phyloP scores from a whole-genome alignment of 306 rosid genomes.

The Abrus precatorius region DNA sequence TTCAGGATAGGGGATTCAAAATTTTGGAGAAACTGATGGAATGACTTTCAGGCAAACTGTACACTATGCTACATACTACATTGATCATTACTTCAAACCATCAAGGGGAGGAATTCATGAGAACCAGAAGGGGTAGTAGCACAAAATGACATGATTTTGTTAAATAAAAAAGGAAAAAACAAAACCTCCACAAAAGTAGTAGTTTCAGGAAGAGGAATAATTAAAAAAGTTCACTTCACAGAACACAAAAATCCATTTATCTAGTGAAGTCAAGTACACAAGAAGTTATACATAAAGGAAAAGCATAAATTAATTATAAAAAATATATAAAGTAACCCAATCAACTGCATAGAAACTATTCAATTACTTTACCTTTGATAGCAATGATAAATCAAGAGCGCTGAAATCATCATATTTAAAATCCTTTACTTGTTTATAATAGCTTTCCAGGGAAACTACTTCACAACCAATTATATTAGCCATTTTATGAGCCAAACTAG shows the following conservation, averaged over 20 bases:
- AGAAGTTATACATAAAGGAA: slow-evolving; percentile 36
- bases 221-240: slow-evolving; percentile 8
- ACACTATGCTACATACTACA: neutral
- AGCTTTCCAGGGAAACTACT: slow-evolving; percentile 94
- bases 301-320: slow-evolving; percentile 28
- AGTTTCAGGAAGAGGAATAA: slow-evolving; percentile 2
- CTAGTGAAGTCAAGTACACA: neutral
- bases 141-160: slow-evolving; percentile 2
- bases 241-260: slow-evolving; percentile 31
- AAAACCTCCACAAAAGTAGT: neutral
- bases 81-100: slow-evolving; percentile 12
- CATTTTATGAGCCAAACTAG: slow-evolving; percentile 99
- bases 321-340: slow-evolving; percentile 25
- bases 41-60: slow-evolving; percentile 1
- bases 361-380: slow-evolving; percentile 74
- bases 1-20: too few relatives aligned
- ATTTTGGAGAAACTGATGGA: neutral
- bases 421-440: slow-evolving; percentile 89
- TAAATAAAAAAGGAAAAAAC: neutral
- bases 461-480: slow-evolving; percentile 98
- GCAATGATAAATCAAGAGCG: slow-evolving; percentile 84
- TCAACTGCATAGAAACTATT: slow-evolving; percentile 37
- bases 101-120: neutral
- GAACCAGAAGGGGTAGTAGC: slow-evolving; percentile 12
- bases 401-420: slow-evolving; percentile 91